Base-by-base conservation (phyloP, 305 asterid species). In the Fraxinus floribunda region DNA sequence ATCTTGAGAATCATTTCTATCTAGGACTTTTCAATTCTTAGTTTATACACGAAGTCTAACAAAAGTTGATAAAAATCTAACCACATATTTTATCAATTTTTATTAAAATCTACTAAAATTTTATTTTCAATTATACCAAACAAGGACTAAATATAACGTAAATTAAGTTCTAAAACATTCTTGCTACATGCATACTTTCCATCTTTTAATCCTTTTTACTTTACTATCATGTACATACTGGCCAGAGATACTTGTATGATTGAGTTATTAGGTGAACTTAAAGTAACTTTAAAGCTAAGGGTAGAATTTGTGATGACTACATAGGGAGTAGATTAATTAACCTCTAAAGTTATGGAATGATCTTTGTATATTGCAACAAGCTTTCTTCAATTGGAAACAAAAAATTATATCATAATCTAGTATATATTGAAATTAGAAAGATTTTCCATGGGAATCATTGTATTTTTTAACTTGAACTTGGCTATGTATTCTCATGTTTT, bases 201-300 rank as follows among this genome's bases (percentile, higher is more conserved):
- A 52, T 52, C 22, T 49, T 49, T 49, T 16, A 52, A 52, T 16
- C 8, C 57, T 77, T 64, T 52, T 60, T 13, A 60, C 80, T 41
- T 72, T 77, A 52, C 22, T 52, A 52, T 52, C 24, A 52, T 52
- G 62, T 52, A 85, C 81, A 76, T 78, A 79, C 81, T 81, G 83
- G 71, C 80, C 77, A 81, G 76, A 86, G 62, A 52, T 64, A 62
- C 66, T 24, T 39, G 41, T 72, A 84, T 84, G 74, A 78, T 82
- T 82, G 80, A 68, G 76, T 72, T 74, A 88, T 82, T 87, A 77
- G 91, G 89, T 87, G 81, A 84, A 78, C 80, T 73, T 85, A 87
- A 87, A 86, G 96, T 92, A 89, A 91, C 96, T 92, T 92, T 71
- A 87, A 92, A 90, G 93, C 86, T 62, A 88, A 89, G 95, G 89